Evolutionary conservation across 1,284 basidiomycete genomes (phyloP).

Genomic region (Rugosomyces carneus): DNA sequence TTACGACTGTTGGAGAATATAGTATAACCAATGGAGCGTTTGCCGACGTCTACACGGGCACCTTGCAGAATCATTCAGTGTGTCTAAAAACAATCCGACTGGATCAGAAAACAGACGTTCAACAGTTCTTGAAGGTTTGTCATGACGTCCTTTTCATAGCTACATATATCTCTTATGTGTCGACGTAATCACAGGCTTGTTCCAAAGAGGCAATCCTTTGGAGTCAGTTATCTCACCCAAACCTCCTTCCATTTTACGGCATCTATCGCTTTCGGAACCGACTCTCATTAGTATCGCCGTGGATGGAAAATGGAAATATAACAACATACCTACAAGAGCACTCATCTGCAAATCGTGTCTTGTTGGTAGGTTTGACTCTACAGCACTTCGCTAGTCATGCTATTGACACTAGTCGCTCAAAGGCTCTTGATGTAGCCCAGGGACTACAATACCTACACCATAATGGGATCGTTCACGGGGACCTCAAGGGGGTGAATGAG

Average conservation of each 20-base stretch:
- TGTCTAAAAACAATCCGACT: conserved; percentile 4
- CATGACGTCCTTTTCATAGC: not conserved
- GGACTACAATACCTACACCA: conserved; percentile 19
- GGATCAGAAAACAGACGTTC: not conserved
- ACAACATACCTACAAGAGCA: conserved; percentile 12
- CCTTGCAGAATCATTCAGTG: not conserved
- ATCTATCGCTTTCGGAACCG: conserved; percentile 12
- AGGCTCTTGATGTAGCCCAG: conserved; percentile 16
- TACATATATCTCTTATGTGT: not conserved
- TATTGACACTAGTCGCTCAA: not conserved
- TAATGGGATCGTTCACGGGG: conserved; percentile 6
- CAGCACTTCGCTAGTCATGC: not conserved
- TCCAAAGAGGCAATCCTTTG: conserved; percentile 12
- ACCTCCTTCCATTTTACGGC: conserved; percentile 21
- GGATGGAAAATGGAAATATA: conserved; percentile 19
- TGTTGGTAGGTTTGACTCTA: conserved; percentile 3
- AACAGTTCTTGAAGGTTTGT: not conserved
- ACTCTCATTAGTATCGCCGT: conserved; percentile 18
- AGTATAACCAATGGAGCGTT: not conserved
- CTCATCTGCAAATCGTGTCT: not conserved
- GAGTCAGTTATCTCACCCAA: conserved; percentile 17
- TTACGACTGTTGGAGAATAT: not conserved
- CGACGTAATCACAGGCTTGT: not conserved
- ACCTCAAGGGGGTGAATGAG: conserved; percentile 18
- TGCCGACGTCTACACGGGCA: conserved; percentile 1